Base-by-base conservation (phyloP, 1,284 basidiomycete species). In the Trichosporon asahii region DNA sequence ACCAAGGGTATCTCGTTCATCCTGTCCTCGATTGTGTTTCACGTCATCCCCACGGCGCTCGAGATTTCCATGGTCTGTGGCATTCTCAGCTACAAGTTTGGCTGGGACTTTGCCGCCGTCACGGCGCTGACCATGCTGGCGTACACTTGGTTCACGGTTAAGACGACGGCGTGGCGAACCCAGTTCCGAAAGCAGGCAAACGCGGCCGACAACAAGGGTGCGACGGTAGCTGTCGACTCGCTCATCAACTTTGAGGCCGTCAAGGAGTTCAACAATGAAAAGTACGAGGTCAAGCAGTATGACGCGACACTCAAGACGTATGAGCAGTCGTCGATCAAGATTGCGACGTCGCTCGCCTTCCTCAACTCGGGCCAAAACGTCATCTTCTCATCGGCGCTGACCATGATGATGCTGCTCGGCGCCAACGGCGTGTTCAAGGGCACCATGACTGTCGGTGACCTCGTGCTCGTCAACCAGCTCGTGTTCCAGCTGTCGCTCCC, bases 1-100 rank as follows among this genome's bases (percentile, higher is more conserved):
- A 98, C 97, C 25, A 99, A 97, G 93, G 97, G 96, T 55, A 98
- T 99, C 75, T 94, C 94, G 0, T 99, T 99, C 84, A 88, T 99
- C 33, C 85, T 99, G 15, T 93, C 94, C 73, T 93, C 95, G 3
- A 90, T 98, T 67, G 88, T 99, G 7, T 99, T 98, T 81, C 92
- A 98, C 64, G 94, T 99, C 67, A 90, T 93, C 0, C 96, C 96
- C 0, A 99, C 97, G 0, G 96, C 95, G 0, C 85, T 99, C 63
- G 96, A 99, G 81, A 98, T 99, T 76, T 89, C 90, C 5, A 90
- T 99, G 86, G 96, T 99, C 53, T 99, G 95, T 84, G 96, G 95
- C 68, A 99, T 99, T 72, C 84, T 99, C 92, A 94, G 92, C 2
- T 98, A 93, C 82, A 98, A 98, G 80, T 99, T 97, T 78, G 96